Base-by-base conservation (phyloP, 106 monocot genomes). In the Apostasia ramifera region DNA sequence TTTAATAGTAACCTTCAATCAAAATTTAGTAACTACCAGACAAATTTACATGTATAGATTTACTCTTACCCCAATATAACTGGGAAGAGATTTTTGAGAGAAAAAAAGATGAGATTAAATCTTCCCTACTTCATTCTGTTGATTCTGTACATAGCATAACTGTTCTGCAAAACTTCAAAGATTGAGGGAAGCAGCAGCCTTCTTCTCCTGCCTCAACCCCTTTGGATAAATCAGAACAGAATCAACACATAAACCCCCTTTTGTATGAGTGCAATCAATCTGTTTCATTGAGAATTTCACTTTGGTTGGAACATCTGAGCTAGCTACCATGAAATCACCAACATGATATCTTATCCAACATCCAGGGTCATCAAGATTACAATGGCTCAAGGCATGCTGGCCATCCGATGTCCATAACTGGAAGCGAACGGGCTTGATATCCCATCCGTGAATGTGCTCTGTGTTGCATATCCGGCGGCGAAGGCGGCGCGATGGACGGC, bases 221-320 rank as follows among this genome's bases (percentile, higher is more conserved):
- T 79, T 85, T 40, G 85, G 85, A 53, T 72, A 81, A 52, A 85
- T 75, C 40, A 81, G 70, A n/a, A 81, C 67, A 5, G 78, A 85
- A 54, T 85, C 85, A 38, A 85, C 76, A 66, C 78, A 85, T 7
- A 85, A 78, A 11, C 85, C 85, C 2, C 85, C 85, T 57, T 85
- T 81, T 39, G 85, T 85, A 57, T 85, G 85, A 1, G 85, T 85
- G 53, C 85, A 85, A 57, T 85, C 85, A 38, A 85, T 85, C 43
- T 85, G 85, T 50, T 71, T 81, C 85, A 85, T 85, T 2, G 75
- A 81, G 69, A 81, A 85, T 73, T 77, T 84, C 13, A 84, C 53
- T 37, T 80, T 84, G 6, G 63, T 80, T 10, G 80, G 73, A 7
- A 46, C 13, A 6, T 61, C 44, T 0, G 66, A 61, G 10, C 41